Percentiles rank a stretch among this genome's conserved stretches.
phyloP scores from a whole-genome alignment of 2,329 filamentous ascomycete genomes.

The Fusarium solani-melongenae region DNA sequence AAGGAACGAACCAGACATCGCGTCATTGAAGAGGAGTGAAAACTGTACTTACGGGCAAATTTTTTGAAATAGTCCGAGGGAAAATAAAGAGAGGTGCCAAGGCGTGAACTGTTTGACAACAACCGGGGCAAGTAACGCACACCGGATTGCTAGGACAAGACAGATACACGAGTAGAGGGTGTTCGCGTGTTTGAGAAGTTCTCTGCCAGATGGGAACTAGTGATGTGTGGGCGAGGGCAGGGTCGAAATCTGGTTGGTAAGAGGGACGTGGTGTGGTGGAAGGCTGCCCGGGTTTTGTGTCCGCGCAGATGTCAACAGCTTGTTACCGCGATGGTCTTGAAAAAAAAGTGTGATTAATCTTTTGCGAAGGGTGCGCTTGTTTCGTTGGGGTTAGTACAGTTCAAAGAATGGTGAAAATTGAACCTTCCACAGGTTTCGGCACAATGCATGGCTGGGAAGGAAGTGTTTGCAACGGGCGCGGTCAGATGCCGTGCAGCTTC shows the following conservation, averaged over 20 bases:
- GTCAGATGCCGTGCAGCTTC: constrained; percentile 31
- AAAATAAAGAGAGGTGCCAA: constrained; percentile 20
- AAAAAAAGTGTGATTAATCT: not conserved
- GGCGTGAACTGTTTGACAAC: constrained; percentile 28
- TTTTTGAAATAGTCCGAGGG: constrained; percentile 44
- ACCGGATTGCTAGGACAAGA: constrained; percentile 39
- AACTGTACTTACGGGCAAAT: constrained; percentile 51
- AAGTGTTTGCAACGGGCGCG: constrained; percentile 22
- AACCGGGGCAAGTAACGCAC: constrained; percentile 39
- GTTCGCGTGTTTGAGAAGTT: constrained; percentile 41
- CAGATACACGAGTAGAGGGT: constrained; percentile 42
- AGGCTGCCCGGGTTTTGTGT: constrained; percentile 23
- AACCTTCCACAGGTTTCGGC: not conserved
- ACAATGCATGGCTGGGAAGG: not conserved
- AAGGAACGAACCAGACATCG: constrained; percentile 17
- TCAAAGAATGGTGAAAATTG: constrained; percentile 1
- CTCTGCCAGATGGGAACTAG: constrained; percentile 26
- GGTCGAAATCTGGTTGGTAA: constrained; percentile 31
- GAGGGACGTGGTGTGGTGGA: constrained; percentile 25
- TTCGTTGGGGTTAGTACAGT: constrained; percentile 13
- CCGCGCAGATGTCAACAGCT: constrained; percentile 27
- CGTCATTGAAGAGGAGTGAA: constrained; percentile 22
- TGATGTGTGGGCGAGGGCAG: constrained; percentile 29
- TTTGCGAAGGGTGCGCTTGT: not conserved
- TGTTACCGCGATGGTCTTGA: constrained; percentile 7